Evolutionary conservation across 352 stramenopile genomes (phyloP).

Genomic region (Pythium folliculosum): DNA sequence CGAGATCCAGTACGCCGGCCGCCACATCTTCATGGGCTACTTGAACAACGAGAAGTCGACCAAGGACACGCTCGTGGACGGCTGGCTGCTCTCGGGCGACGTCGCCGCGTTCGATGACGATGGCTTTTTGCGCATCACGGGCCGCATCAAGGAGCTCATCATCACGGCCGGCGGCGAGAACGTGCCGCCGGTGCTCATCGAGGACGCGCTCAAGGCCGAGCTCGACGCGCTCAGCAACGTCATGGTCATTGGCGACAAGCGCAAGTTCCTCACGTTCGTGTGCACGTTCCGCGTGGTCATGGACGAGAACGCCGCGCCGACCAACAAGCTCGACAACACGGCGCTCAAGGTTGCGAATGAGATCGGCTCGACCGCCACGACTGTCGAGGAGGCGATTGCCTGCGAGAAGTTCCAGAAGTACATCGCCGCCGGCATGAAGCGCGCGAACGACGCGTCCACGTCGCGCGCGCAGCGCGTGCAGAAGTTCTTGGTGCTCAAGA

Average conservation of each 20-base stretch:
- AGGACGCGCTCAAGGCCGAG: constrained; percentile 85
- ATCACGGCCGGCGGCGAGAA: constrained; percentile 93
- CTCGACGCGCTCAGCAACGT: constrained; percentile 81
- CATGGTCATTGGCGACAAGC: constrained; percentile 91
- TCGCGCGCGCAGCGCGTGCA: constrained; percentile 64
- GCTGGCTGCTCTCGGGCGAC: constrained; percentile 92
- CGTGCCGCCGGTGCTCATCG: constrained; percentile 86
- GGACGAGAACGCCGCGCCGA: constrained; percentile 58
- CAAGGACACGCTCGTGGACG: constrained; percentile 69
- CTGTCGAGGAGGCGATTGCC: constrained; percentile 70
- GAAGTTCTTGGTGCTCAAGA: constrained; percentile 77
- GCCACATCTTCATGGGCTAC: constrained; percentile 80
- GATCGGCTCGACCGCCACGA: constrained; percentile 69
- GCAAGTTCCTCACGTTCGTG: constrained; percentile 89
- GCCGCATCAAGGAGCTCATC: constrained; percentile 94
- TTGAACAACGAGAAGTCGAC: constrained; percentile 59
- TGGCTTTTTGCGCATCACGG: constrained; percentile 92
- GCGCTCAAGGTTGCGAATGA: constrained; percentile 62
- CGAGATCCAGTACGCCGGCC: constrained; percentile 68
- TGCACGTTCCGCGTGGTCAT: constrained; percentile 79
- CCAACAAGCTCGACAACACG: constrained; percentile 69
- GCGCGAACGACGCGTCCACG: constrained; percentile 53
- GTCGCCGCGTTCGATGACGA: constrained; percentile 79
- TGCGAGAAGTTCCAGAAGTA: constrained; percentile 75
- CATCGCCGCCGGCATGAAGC: constrained; percentile 70